Evolutionary conservation across 2,329 filamentous ascomycete genomes (phyloP).

Genomic region (Dothistroma pini): DNA sequence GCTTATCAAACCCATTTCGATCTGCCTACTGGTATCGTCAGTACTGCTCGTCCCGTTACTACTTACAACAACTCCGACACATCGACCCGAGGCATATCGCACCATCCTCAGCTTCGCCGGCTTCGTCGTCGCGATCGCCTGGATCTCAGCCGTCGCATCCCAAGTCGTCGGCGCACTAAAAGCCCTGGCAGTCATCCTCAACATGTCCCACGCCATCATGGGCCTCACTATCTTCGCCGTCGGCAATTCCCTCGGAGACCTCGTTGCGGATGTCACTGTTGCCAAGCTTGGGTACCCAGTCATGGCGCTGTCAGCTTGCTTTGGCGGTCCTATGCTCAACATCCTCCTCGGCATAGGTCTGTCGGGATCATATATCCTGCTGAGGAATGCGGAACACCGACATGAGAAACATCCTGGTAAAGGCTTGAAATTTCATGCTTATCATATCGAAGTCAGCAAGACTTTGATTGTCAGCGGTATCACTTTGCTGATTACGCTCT

Average conservation of each 20-base stretch:
- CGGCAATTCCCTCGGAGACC: slow-evolving; percentile 88
- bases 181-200: slow-evolving; percentile 82
- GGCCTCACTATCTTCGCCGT: slow-evolving; percentile 95
- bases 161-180: slow-evolving; percentile 96
- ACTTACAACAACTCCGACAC: slow-evolving; percentile 62
- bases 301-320: slow-evolving; percentile 92
- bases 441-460: slow-evolving; percentile 77
- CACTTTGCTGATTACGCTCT: slow-evolving; percentile 76
- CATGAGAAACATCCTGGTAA: slow-evolving; percentile 65
- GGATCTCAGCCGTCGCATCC: slow-evolving; percentile 93
- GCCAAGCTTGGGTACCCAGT: slow-evolving; percentile 91
- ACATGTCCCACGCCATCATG: slow-evolving; percentile 91
- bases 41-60: slow-evolving; percentile 64
- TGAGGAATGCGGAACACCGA: slow-evolving; percentile 62
- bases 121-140: slow-evolving; percentile 86
- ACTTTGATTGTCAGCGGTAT: slow-evolving; percentile 81
- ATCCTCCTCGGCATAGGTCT: slow-evolving; percentile 94
- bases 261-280: slow-evolving; percentile 92
- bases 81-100: slow-evolving; percentile 65
- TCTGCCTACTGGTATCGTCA: slow-evolving; percentile 54
- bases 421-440: slow-evolving; percentile 67
- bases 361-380: slow-evolving; percentile 81
- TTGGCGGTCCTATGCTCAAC: slow-evolving; percentile 98
- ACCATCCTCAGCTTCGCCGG: slow-evolving; percentile 81
- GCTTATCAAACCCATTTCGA: slow-evolving; percentile 52